Evolutionary conservation across 352 stramenopile genomes (phyloP).

Genomic region (Labyrinthula sp.): DNA sequence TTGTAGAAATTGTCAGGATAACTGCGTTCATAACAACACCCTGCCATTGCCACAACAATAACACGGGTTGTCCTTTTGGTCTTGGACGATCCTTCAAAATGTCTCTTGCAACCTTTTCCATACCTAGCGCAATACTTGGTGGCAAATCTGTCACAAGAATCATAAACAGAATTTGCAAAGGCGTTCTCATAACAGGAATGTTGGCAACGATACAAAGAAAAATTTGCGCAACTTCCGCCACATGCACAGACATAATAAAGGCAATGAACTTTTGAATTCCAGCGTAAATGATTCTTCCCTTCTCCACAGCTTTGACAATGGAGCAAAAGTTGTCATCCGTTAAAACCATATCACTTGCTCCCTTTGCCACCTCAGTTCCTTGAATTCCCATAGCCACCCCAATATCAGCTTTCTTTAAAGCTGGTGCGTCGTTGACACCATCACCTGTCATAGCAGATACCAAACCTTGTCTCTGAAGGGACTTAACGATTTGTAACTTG

Average conservation of each 20-base stretch:
- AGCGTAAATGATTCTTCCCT: constrained; percentile 82
- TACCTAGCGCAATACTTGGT: too few species aligned
- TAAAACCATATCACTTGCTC: constrained; percentile 89
- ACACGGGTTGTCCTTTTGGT: too few species aligned
- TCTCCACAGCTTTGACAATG: constrained; percentile 82
- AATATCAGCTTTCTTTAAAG: constrained; percentile 53
- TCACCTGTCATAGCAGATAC: constrained; percentile 97
- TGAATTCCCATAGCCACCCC: constrained; percentile 85
- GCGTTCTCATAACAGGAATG: too few species aligned
- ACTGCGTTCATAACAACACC: too few species aligned
- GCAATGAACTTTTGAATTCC: constrained; percentile 87
- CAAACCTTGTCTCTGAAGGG: constrained; percentile 52
- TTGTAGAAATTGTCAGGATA: too few species aligned
- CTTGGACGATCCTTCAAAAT: too few species aligned
- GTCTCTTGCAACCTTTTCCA: too few species aligned
- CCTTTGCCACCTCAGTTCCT: constrained; percentile 88
- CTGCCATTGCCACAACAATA: too few species aligned
- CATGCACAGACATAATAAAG: constrained; percentile 84
- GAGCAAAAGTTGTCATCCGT: constrained; percentile 93
- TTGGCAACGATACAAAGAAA: too few species aligned
- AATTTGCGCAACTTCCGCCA: constrained; percentile 69
- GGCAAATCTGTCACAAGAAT: too few species aligned
- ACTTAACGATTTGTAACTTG: constrained; percentile 85
- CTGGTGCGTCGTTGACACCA: constrained; percentile 91
- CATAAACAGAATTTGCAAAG: too few species aligned